phyloP scores from a whole-genome alignment of 2,329 filamentous ascomycete genomes.

The Diaporthe velutina region DNA sequence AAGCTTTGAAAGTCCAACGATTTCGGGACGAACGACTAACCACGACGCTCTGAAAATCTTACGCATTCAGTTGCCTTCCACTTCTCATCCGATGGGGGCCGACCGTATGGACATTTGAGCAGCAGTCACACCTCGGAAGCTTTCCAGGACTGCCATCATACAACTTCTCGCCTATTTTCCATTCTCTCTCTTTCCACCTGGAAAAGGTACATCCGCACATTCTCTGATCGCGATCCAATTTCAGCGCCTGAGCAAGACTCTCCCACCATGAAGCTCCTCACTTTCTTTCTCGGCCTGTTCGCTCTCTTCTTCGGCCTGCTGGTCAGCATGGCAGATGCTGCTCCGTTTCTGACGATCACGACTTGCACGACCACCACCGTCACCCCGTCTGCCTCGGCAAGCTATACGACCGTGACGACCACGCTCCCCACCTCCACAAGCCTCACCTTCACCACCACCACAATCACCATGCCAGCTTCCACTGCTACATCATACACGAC shows the following conservation, averaged over 20 bases:
- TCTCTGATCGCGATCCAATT: neutral
- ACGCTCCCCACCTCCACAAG: neutral
- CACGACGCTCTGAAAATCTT: neutral
- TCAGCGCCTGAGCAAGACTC: neutral
- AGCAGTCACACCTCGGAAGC: neutral
- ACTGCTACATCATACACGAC: slow-evolving; percentile 12
- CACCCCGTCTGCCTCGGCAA: neutral
- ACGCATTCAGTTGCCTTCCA: neutral
- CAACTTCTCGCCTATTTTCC: neutral
- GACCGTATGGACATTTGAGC: too few species aligned
- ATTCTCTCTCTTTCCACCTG: too few species aligned
- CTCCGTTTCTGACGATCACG: neutral
- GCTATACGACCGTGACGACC: neutral
- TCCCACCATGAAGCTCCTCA: neutral
- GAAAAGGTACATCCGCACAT: neutral
- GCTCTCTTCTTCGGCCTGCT: neutral
- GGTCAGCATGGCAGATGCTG: neutral
- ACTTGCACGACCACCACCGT: slow-evolving; percentile 7
- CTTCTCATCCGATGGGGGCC: neutral
- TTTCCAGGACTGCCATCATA: neutral
- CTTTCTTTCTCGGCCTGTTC: neutral
- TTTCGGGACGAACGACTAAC: too few species aligned
- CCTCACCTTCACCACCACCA: slow-evolving; percentile 3
- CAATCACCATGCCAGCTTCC: neutral
- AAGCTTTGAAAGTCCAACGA: too few species aligned